Evolutionary conservation across 331 rosid species (phyloP).

Genomic region (Quercus phellos): DNA sequence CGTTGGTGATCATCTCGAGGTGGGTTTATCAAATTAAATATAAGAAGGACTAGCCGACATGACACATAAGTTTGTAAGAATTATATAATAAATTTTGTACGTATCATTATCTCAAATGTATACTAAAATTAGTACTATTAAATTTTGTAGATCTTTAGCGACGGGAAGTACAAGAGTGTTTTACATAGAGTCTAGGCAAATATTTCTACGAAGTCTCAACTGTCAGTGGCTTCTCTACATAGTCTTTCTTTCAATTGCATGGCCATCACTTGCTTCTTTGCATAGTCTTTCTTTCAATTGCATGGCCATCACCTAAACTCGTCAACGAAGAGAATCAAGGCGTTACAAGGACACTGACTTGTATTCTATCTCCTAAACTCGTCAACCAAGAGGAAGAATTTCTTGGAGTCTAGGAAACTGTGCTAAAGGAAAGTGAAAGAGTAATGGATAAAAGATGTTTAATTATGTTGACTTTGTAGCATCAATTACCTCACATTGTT

Average conservation of each 20-base stretch:
- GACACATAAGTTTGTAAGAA: too few relatives aligned
- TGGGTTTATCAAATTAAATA: not conserved
- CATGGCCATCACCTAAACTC: conserved; percentile 48
- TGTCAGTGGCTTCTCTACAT: too few relatives aligned
- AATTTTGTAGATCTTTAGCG: conserved; percentile 51
- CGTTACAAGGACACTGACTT: conserved; percentile 60
- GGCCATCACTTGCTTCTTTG: too few relatives aligned
- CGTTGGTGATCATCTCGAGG: conserved; percentile 91
- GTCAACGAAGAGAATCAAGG: conserved; percentile 46
- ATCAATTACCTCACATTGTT: not conserved
- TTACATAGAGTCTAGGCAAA: conserved; percentile 64
- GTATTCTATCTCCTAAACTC: conserved; percentile 36
- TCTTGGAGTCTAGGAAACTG: conserved; percentile 59
- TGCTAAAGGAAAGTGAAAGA: not conserved
- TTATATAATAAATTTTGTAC: too few relatives aligned
- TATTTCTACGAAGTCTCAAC: conserved; percentile 24
- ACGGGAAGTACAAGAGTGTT: conserved; percentile 70
- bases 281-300: conserved; percentile 46
- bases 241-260: too few relatives aligned
- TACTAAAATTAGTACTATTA: not conserved
- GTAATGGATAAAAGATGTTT: not conserved
- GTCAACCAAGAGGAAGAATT: conserved; percentile 40
- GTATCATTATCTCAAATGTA: too few relatives aligned
- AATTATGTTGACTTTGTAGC: not conserved
- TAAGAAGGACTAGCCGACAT: too few relatives aligned